Conservation (phyloP, 2,329 filamentous ascomycete genomes). For the Sclerotinia spermophila region DNA sequence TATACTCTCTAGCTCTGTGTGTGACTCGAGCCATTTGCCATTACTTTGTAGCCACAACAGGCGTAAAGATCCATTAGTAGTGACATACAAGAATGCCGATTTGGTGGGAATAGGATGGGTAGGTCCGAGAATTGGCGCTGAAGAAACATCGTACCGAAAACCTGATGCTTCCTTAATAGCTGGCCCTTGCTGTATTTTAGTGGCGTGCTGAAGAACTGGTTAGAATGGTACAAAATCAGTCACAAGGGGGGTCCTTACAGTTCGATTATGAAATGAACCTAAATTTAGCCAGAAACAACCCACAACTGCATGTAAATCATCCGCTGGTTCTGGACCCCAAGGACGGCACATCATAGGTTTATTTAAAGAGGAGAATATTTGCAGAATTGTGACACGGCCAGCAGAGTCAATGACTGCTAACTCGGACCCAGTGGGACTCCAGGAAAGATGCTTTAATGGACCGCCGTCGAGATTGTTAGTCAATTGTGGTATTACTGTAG, state of each 20-base stretch:
- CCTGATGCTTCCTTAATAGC: slow-evolving; percentile 56
- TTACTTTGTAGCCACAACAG: slow-evolving; percentile 76
- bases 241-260: slow-evolving; percentile 27
- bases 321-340: slow-evolving; percentile 63
- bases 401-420: slow-evolving; percentile 78
- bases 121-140: slow-evolving; percentile 64
- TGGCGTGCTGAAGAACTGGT: slow-evolving; percentile 36
- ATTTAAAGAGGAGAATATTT: slow-evolving; percentile 69
- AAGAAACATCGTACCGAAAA: slow-evolving; percentile 68
- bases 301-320: slow-evolving; percentile 74
- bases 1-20: slow-evolving; percentile 70
- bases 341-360: slow-evolving; percentile 59
- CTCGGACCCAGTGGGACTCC: slow-evolving; percentile 72
- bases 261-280: slow-evolving; percentile 30
- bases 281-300: slow-evolving; percentile 76
- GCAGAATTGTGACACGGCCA: slow-evolving; percentile 73
- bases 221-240: neutral
- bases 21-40: slow-evolving; percentile 66
- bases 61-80: slow-evolving; percentile 67
- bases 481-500: slow-evolving; percentile 61
- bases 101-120: slow-evolving; percentile 68
- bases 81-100: slow-evolving; percentile 73
- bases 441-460: slow-evolving; percentile 74
- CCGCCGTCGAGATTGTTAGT: slow-evolving; percentile 59
- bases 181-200: slow-evolving; percentile 50